These are phyloP conservation scores for Stevia rebaudiana DNA, from an alignment of 140 eudicot species.

Conservation along the genomic window DNA sequence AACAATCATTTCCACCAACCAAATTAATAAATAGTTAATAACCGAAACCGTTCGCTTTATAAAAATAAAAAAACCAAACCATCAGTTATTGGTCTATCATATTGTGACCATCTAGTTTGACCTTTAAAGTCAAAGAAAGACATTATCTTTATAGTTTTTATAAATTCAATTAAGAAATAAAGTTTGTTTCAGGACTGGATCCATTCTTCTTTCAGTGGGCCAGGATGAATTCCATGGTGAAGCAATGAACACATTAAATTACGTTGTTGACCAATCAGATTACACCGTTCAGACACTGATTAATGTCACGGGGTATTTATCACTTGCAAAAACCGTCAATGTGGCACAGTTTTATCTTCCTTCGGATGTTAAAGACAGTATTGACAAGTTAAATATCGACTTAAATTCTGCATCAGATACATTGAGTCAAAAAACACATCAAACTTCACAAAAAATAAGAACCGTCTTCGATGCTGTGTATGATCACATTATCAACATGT, in stretches of 20 bases:
- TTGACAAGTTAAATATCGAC: conserved; percentile 62
- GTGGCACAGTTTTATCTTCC: conserved; percentile 90
- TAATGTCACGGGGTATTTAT: conserved; percentile 68
- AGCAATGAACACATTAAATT: conserved; percentile 62
- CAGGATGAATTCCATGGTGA: conserved; percentile 72
- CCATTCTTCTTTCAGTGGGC: conserved; percentile 85
- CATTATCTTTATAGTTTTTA: neutral
- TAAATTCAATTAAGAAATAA: neutral
- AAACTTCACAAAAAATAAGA: conserved; percentile 57
- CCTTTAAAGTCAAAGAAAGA: no score
- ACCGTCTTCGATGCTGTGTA: conserved; percentile 74
- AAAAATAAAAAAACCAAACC: no score
- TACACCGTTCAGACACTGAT: conserved; percentile 75
- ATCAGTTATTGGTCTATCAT: no score
- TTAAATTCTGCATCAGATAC: conserved; percentile 59
- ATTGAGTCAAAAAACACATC: conserved; percentile 53
- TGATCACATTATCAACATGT: conserved; percentile 7
- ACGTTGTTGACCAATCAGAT: conserved; percentile 89
- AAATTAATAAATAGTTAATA: no score
- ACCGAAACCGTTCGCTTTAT: no score
- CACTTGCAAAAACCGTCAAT: conserved; percentile 70
- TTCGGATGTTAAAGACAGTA: conserved; percentile 58
- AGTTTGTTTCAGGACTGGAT: conserved; percentile 52
- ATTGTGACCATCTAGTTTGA: neutral
- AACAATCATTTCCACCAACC: no score